A percentile compares a stretch with the other conserved stretches of the same genome.
Evolutionary conservation across 2,329 filamentous ascomycete genomes (phyloP).

Genomic region (Claviceps pusilla): DNA sequence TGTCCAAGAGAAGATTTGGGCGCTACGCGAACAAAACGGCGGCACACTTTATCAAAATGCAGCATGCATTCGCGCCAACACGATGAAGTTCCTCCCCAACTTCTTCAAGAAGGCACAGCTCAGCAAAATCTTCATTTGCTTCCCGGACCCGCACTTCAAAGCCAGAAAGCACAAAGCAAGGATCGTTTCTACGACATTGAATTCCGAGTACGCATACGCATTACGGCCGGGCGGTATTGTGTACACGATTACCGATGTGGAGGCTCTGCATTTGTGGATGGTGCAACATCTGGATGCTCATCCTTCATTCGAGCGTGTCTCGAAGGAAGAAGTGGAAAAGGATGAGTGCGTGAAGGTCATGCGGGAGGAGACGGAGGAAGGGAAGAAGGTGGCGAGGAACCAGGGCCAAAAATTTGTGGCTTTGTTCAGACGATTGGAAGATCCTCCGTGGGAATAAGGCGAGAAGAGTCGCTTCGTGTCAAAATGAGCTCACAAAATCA

Average conservation of each 20-base stretch:
- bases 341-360: constrained; percentile 63
- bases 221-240: constrained; percentile 69
- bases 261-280: constrained; percentile 91
- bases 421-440: constrained; percentile 64
- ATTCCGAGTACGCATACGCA: constrained; percentile 86
- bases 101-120: constrained; percentile 77
- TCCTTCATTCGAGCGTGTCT: constrained; percentile 62
- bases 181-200: constrained; percentile 78
- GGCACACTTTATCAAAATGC: constrained; percentile 64
- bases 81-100: constrained; percentile 99
- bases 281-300: constrained; percentile 67
- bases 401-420: constrained; percentile 83
- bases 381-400: constrained; percentile 89
- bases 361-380: constrained; percentile 81
- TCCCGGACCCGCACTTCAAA: constrained; percentile 97
- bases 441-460: constrained; percentile 56
- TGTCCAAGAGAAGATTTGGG: constrained; percentile 73
- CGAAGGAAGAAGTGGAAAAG: constrained; percentile 48
- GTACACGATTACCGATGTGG: constrained; percentile 95
- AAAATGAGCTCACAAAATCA: neutral
- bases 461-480: too few relatives aligned
- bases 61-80: constrained; percentile 77
- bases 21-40: constrained; percentile 53
- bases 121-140: constrained; percentile 89
- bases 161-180: constrained; percentile 90